These are phyloP conservation scores for Pyrrhoderma lamaoense DNA, from an alignment of 1,284 basidiomycete genomes.

Conservation along the genomic window DNA sequence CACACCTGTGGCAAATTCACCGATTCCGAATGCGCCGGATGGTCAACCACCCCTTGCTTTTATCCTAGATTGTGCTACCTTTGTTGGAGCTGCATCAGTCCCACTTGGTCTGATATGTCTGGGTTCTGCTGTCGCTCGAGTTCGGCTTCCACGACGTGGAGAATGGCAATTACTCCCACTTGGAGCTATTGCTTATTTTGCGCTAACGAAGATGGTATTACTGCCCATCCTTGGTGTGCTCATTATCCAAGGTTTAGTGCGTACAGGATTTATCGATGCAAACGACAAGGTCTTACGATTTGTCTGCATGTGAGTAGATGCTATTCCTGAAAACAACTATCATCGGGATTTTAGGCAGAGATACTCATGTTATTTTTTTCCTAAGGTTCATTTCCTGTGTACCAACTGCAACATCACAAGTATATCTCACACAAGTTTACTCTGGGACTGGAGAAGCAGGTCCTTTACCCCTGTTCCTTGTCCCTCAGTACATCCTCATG, in stretches of 20 bases:
- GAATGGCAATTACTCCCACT: conserved; percentile 53
- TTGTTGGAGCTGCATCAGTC: conserved; percentile 67
- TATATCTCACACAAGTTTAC: conserved; percentile 59
- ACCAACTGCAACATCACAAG: conserved; percentile 57
- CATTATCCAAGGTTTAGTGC: conserved; percentile 50
- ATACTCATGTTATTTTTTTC: neutral
- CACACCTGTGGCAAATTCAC: conserved; percentile 39
- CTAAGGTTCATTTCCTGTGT: conserved; percentile 56
- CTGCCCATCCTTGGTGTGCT: conserved; percentile 65
- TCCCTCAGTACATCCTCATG: conserved; percentile 64
- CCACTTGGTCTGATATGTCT: conserved; percentile 69
- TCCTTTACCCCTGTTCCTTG: conserved; percentile 53
- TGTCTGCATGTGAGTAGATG: conserved; percentile 53
- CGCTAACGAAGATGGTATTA: conserved; percentile 57
- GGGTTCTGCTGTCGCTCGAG: conserved; percentile 65
- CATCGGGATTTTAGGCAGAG: too few relatives aligned
- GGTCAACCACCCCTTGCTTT: conserved; percentile 69
- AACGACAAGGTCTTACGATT: conserved; percentile 61
- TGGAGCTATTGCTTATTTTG: conserved; percentile 56
- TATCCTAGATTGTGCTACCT: conserved; percentile 45
- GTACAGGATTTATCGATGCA: conserved; percentile 40
- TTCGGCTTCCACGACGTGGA: conserved; percentile 43
- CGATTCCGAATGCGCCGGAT: conserved; percentile 62
- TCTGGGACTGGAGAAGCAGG: conserved; percentile 59
- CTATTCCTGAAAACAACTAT: neutral